A percentile compares a stretch with the other conserved stretches of the same genome.
phyloP scores from a whole-genome alignment of 768 basidiomycete species.

The Russula virescens region DNA sequence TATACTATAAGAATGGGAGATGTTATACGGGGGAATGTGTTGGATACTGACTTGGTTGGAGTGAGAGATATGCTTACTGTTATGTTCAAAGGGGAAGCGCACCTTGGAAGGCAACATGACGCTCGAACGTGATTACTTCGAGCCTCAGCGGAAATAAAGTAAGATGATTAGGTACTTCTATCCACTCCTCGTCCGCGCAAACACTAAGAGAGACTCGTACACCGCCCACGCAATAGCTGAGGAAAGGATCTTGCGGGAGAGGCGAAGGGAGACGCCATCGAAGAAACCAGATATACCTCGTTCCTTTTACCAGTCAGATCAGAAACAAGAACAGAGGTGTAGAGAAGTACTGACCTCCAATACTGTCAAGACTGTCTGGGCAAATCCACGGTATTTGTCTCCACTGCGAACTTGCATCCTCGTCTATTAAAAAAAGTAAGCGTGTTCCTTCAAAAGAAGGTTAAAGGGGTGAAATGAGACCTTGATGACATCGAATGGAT shows the following conservation, averaged over 20 bases:
- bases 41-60: background rate
- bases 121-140: background rate
- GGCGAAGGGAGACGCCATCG: slow-evolving; percentile 75
- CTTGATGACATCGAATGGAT: slow-evolving; percentile 94
- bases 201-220: slow-evolving; percentile 72
- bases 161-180: background rate
- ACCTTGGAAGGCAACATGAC: background rate
- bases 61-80: too few relatives aligned
- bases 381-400: slow-evolving; percentile 65
- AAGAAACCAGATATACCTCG: slow-evolving; percentile 78
- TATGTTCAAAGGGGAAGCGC: too few relatives aligned
- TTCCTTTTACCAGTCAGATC: slow-evolving; percentile 45
- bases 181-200: slow-evolving; percentile 36
- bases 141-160: background rate
- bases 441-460: slow-evolving; percentile 9
- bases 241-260: slow-evolving; percentile 80
- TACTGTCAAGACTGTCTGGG: slow-evolving; percentile 57
- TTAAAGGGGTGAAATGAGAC: slow-evolving; percentile 34
- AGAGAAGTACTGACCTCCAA: slow-evolving; percentile 48
- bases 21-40: background rate
- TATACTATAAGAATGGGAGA: background rate
- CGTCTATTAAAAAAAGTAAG: slow-evolving; percentile 45
- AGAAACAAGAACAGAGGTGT: background rate
- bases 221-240: slow-evolving; percentile 92
- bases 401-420: slow-evolving; percentile 88